Evolutionary conservation across 2,329 filamentous ascomycete species (phyloP).

Genomic region (Bipolaris zeicola): DNA sequence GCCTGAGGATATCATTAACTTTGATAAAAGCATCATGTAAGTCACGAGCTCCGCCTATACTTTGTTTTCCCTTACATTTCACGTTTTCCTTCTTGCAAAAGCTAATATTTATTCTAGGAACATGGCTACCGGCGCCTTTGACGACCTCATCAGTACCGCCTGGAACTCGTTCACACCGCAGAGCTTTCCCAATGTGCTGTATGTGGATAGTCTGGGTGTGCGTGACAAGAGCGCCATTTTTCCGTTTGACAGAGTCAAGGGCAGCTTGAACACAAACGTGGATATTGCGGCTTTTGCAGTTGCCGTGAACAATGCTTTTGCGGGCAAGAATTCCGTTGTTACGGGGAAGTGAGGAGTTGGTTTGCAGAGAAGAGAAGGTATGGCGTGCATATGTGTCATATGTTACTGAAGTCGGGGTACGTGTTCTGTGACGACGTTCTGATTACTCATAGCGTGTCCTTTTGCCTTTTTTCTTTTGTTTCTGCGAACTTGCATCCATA

Average conservation of each 20-base stretch:
- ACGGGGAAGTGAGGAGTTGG: slow-evolving; percentile 18
- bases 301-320: slow-evolving; percentile 45
- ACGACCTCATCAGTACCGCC: slow-evolving; percentile 40
- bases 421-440: neutral
- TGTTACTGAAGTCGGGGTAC: no score
- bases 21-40: slow-evolving; percentile 40
- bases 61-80: neutral
- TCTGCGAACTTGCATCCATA: no score
- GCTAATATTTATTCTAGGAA: slow-evolving; percentile 17
- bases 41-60: neutral
- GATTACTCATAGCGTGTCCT: neutral
- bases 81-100: neutral
- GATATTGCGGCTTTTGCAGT: slow-evolving; percentile 44
- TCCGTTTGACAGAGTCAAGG: slow-evolving; percentile 35
- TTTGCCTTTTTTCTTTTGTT: no score
- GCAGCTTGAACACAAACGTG: slow-evolving; percentile 24
- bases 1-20: slow-evolving; percentile 40
- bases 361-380: neutral
- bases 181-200: slow-evolving; percentile 45
- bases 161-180: slow-evolving; percentile 44
- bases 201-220: slow-evolving; percentile 42
- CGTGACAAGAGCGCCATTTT: slow-evolving; percentile 41
- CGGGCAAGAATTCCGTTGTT: slow-evolving; percentile 36
- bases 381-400: no score
- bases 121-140: slow-evolving; percentile 36